A percentile compares a stretch with the other conserved stretches of the same genome.
Evolutionary conservation across 2,329 filamentous ascomycete species (phyloP).

Genomic region (Plectosphaerella plurivora): DNA sequence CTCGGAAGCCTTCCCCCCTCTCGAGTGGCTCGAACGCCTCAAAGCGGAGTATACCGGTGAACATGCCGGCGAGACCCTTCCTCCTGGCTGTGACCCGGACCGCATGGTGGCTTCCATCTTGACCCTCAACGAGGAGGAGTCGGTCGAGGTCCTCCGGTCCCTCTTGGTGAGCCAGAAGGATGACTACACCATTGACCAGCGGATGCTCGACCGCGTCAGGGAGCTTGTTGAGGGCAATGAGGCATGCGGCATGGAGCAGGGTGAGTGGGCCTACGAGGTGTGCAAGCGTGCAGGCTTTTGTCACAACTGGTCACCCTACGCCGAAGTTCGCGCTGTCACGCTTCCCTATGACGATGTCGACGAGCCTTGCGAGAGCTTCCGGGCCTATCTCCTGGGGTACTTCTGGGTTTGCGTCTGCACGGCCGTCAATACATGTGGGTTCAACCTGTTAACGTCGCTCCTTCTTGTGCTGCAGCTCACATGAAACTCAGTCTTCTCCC

Average conservation of each 20-base stretch:
- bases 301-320: conserved; percentile 35
- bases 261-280: conserved; percentile 34
- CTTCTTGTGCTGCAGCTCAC: conserved; percentile 20
- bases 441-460: conserved; percentile 34
- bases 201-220: conserved; percentile 36
- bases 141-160: conserved; percentile 31
- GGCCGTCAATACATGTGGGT: conserved; percentile 32
- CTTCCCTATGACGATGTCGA: conserved; percentile 27
- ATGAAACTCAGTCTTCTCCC: not conserved
- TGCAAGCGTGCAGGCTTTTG: conserved; percentile 34
- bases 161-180: conserved; percentile 32
- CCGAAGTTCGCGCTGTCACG: conserved; percentile 34
- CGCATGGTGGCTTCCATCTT: conserved; percentile 17
- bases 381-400: conserved; percentile 33
- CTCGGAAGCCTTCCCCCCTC: conserved; percentile 6
- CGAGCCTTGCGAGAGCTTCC: conserved; percentile 33
- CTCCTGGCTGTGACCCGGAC: conserved; percentile 17
- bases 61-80: conserved; percentile 20
- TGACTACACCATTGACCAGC: conserved; percentile 39
- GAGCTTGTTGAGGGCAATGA: conserved; percentile 31
- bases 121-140: conserved; percentile 31
- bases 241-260: conserved; percentile 33
- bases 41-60: conserved; percentile 19
- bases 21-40: conserved; percentile 17
- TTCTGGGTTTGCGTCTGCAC: conserved; percentile 22